Percentiles rank a stretch among this genome's conserved stretches.
phyloP scores from a whole-genome alignment of 1,139 yeast genomes.

The Debaryomycetaceae sp. region DNA sequence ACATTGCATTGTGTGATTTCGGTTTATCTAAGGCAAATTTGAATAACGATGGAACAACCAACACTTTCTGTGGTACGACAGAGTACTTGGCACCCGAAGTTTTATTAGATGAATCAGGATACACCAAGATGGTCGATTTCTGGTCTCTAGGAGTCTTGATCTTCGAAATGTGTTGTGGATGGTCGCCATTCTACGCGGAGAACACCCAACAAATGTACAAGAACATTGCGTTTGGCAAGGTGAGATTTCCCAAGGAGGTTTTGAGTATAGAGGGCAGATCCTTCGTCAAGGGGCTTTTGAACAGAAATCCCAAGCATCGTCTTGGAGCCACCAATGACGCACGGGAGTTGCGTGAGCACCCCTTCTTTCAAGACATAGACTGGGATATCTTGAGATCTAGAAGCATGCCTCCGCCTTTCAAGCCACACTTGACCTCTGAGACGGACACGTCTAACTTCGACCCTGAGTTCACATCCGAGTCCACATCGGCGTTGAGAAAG shows the following conservation, averaged over 20 bases:
- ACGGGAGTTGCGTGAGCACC: constrained; percentile 83
- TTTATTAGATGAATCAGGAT: constrained; percentile 75
- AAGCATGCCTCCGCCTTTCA: constrained; percentile 95
- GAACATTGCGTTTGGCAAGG: constrained; percentile 97
- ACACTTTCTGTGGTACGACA: constrained; percentile 97
- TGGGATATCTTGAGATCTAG: constrained; percentile 78
- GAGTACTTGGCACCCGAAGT: constrained; percentile 86
- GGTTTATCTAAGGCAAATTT: constrained; percentile 93
- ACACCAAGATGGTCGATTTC: constrained; percentile 83
- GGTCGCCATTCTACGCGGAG: constrained; percentile 99
- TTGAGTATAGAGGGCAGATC: constrained; percentile 88
- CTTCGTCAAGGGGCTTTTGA: constrained; percentile 89
- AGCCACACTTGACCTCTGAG: constrained; percentile 87
- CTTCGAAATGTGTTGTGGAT: constrained; percentile 94
- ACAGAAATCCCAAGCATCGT: constrained; percentile 93
- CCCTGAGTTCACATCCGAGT: constrained; percentile 92
- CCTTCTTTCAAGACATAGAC: constrained; percentile 85
- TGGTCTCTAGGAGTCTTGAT: constrained; percentile 82
- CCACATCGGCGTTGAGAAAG: constrained; percentile 74
- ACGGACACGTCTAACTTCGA: constrained; percentile 95
- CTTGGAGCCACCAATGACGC: constrained; percentile 91
- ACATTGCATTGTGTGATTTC: constrained; percentile 93
- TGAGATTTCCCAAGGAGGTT: constrained; percentile 93
- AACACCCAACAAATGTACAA: constrained; percentile 98
- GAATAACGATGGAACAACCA: constrained; percentile 85